Base-by-base conservation (phyloP, 768 basidiomycete species). In the Psilocybe azurescens region DNA sequence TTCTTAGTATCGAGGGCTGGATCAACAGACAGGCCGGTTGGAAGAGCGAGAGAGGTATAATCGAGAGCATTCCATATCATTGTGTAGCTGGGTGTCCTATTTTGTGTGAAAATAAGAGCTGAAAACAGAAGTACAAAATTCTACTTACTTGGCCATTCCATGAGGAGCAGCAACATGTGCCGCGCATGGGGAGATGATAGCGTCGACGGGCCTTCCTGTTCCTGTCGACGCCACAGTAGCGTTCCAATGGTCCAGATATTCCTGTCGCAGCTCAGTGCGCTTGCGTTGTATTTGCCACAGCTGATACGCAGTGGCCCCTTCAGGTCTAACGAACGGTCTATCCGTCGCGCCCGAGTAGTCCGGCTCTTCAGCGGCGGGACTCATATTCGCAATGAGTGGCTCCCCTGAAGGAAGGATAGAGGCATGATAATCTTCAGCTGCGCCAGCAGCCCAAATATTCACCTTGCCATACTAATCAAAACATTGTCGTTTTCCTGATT, bases 171-270 rank as follows among this genome's bases (percentile, higher is more conserved):
- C 88, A 0, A 80, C 74, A 68, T 77, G 86, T 1, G 89, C 79
- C 1, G 88, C 87, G 1, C 77, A 80, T 20, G 93, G 89, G 2
- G 79, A 75, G 39, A 94, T 87, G 64, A 94, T 85, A 1, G 88
- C 91, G 69, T 94, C 93, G 5, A 93, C 83, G 4, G 90, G 88
- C 2, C 93, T 75, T 1, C 88, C 89, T 0, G 90, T 93, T 0
- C 83, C 84, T 0, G 90, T 93, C 11, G 66, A 53, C 0, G 58
- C 63, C 7, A 65, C 74, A 0, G 87, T 89, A 4, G 73, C 77
- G 53, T 87, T 80, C 91, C 90, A 93, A 53, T 84, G 74, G 49
- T 86, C 81, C 50, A 90, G 72, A 68, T 91, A 86, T 53, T 80
- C 78, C 65, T 85, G 77, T 29, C 89, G 81, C 32, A 89, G 65